A percentile compares a stretch with the other conserved stretches of the same genome.
These are phyloP conservation scores for Dendrobium catenatum DNA, from an alignment of 106 monocot genomes.

Conservation along the genomic window DNA sequence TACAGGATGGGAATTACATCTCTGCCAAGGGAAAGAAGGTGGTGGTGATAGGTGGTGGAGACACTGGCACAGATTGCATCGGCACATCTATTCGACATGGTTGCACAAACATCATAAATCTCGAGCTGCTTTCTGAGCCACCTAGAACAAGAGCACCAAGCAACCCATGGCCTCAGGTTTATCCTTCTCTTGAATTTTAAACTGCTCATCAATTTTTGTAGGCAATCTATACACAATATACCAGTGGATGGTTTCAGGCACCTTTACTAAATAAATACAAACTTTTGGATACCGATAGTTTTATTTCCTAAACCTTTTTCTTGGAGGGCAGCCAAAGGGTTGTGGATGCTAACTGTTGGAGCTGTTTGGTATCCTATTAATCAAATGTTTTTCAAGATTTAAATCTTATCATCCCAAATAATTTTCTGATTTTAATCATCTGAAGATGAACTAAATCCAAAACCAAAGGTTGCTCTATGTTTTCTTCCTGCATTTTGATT, in stretches of 20 bases:
- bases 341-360: not conserved
- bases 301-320: too few relatives aligned
- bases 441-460: too few relatives aligned
- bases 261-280: too few relatives aligned
- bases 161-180: constrained; percentile 99
- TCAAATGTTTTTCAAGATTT: too few relatives aligned
- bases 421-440: too few relatives aligned
- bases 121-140: constrained; percentile 88
- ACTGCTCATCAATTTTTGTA: not conserved
- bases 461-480: not conserved
- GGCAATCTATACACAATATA: too few relatives aligned
- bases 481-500: not conserved
- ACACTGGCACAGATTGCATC: constrained; percentile 98
- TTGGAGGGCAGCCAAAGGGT: too few relatives aligned
- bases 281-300: too few relatives aligned
- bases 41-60: constrained; percentile 95
- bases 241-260: too few relatives aligned
- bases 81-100: constrained; percentile 96
- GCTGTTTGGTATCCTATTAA: not conserved
- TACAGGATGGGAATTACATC: constrained; percentile 80
- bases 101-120: constrained; percentile 67
- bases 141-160: constrained; percentile 63
- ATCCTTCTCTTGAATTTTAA: not conserved
- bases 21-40: constrained; percentile 96
- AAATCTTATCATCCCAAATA: too few relatives aligned